Conservation (phyloP, 1,284 basidiomycete genomes). For the Grifola frondosa region DNA sequence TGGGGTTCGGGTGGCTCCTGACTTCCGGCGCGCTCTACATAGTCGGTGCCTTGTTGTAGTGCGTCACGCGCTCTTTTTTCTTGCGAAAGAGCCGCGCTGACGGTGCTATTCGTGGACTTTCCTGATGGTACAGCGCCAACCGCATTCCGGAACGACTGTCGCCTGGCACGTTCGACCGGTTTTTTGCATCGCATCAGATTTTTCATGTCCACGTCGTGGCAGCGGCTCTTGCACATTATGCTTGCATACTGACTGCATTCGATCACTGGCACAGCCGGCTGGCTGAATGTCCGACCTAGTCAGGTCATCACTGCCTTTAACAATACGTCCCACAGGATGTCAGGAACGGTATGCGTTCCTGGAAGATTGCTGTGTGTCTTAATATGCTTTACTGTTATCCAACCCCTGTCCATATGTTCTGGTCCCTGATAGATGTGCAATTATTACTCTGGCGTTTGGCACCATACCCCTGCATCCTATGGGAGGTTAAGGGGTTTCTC, state of each 20-base stretch:
- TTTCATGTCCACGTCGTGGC: conserved; percentile 84
- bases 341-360: too few species aligned
- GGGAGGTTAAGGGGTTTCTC: too few species aligned
- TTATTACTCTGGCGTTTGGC: too few species aligned
- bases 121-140: conserved; percentile 57
- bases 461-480: too few species aligned
- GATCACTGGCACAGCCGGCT: conserved; percentile 51
- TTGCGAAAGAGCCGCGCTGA: conserved; percentile 9
- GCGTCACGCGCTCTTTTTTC: too few species aligned
- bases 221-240: conserved; percentile 78
- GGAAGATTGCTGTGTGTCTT: too few species aligned
- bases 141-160: conserved; percentile 78
- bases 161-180: conserved; percentile 80
- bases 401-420: too few species aligned
- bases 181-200: conserved; percentile 83
- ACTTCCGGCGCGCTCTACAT: conserved; percentile 74
- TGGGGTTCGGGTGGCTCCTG: conserved; percentile 72
- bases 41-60: conserved; percentile 80
- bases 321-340: too few species aligned
- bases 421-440: too few species aligned
- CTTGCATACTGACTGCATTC: conserved; percentile 54
- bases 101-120: conserved; percentile 23
- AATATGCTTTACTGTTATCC: too few species aligned
- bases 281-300: conserved; percentile 20
- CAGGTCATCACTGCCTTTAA: too few species aligned